Base-by-base conservation (phyloP, 306 rosid species). In the Castanea sativa region DNA sequence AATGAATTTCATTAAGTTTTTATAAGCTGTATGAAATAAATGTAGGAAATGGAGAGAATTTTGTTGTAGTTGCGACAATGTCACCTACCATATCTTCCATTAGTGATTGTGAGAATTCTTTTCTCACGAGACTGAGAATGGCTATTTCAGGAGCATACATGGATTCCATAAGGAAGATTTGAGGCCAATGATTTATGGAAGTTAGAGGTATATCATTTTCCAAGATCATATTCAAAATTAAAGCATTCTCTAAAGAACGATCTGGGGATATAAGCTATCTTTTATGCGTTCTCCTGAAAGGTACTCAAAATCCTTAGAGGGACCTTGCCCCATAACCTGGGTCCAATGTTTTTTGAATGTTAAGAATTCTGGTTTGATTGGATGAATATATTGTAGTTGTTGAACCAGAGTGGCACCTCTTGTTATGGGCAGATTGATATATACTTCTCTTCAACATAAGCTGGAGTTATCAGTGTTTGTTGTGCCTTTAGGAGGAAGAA, bases 11-110 rank as follows among this genome's bases (percentile, higher is more conserved):
- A 52, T 55, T 83, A 86, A 29, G 86, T 83, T 82, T 94, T 75
- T 55, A 71, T 20, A 92, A 92, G 63, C 69, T 92, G 52, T 92
- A 88, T 52, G 85, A 83, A 84, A 86, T 91, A 74, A 92, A 90
- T 52, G 95, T 89, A 12, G 93, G 92, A 35, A 92, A 94, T 80
- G 90, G 85, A 20, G 97, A 94, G 82, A 91, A 90, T 79, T 87
- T 87, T 81, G 86, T 94, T 84, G 86, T 94, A 35, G 58, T 92
- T 69, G 99, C 90, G 55, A 51, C 83, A 30, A 64, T 32, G 19
- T 85, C 88, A 0, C 85, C 90, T 29, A 73, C 55, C 35, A 75
- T 64, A 25, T 69, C 83, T 78, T 78, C 83, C 9, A 49, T 61
- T 76, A 35, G 71, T 60, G 87, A 80, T 32, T 19, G 49, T 57